phyloP scores from a whole-genome alignment of 306 rosid species.

The Potentilla sterilis region DNA sequence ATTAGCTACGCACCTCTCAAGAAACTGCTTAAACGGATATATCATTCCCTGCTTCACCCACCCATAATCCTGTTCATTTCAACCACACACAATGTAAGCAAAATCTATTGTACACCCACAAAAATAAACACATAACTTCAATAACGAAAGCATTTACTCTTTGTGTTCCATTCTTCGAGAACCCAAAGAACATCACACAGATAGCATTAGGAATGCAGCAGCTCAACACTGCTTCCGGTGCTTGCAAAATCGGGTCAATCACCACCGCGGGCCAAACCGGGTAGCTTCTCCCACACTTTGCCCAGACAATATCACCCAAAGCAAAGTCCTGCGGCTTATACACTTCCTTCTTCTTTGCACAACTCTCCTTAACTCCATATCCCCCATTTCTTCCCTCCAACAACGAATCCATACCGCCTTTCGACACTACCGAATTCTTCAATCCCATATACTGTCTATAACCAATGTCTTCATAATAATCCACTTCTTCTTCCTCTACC shows the following conservation, averaged over 20 bases:
- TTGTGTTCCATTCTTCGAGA: constrained; percentile 79
- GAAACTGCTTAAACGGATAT: constrained; percentile 67
- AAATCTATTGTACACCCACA: constrained; percentile 8
- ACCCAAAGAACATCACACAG: constrained; percentile 94
- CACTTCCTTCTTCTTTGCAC: constrained; percentile 51
- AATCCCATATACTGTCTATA: constrained; percentile 19
- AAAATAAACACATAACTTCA: not conserved
- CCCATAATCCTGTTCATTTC: constrained; percentile 71
- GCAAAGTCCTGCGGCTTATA: constrained; percentile 81
- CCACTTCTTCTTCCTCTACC: constrained; percentile 31
- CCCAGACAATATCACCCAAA: constrained; percentile 94
- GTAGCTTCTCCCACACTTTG: constrained; percentile 85
- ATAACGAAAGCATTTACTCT: constrained; percentile 43
- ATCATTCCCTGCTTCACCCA: constrained; percentile 98
- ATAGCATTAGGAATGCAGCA: constrained; percentile 68
- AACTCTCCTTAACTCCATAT: constrained; percentile 31
- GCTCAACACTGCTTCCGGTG: constrained; percentile 72
- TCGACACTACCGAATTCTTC: not conserved
- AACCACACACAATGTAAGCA: constrained; percentile 14
- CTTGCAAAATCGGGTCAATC: constrained; percentile 80
- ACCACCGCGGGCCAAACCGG: constrained; percentile 98
- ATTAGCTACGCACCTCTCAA: constrained; percentile 62
- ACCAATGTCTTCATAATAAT: constrained; percentile 25
- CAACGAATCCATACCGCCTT: constrained; percentile 29
- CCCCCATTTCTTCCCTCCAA: constrained; percentile 30